Evolutionary conservation across 2,329 filamentous ascomycete species (phyloP), one percentile per base, ranked within the genome.

Genomic region (Esteya vermicola): DNA sequence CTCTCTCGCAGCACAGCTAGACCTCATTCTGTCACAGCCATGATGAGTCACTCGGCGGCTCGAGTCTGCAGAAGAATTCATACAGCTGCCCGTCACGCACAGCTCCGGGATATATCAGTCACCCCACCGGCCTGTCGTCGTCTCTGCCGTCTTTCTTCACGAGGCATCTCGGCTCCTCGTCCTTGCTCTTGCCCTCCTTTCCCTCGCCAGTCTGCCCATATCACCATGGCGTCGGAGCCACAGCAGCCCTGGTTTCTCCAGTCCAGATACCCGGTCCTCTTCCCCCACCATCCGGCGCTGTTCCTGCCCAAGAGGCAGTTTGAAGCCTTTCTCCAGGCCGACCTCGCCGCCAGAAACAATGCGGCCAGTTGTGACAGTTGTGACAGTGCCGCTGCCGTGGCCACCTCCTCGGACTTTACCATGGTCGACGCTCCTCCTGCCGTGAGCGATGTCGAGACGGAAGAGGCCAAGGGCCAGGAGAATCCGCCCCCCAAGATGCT

Each of bases 401-500:
- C 48, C 13, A 41, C 40, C 7, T n/a, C n/a, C n/a, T n/a, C n/a
- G n/a, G 27, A 42, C 9, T 14, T 37, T 27, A 36, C 16, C 9
- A 9, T 6, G 9, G 10, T 20, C 52, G 25, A 50, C 8, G 10
- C 19, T 10, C 16, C 12, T 8, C 6, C 6, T 4, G 8, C 21
- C 4, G 25, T n/a, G 27, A 33, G n/a, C 28, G n/a, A 28, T 23
- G 14, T 26, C 28, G 12, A n/a, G n/a, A 19, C 16, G 13, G 23
- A 28, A 8, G 36, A 31, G 16, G 28, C 18, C 12, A 3, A 38
- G 13, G 36, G 16, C 13, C 26, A n/a, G 34, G 51, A 61, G 21
- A 25, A 27, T 25, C n/a, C 26, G 22, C 12, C 22, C 3, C 64
- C 65, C 50, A 65, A 63, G 52, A 67, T 67, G 53, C 48, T 62